A percentile compares a stretch with the other conserved stretches of the same genome.
Conservation (phyloP, 1,284 basidiomycete genomes). For the Kwoniella shivajii region DNA sequence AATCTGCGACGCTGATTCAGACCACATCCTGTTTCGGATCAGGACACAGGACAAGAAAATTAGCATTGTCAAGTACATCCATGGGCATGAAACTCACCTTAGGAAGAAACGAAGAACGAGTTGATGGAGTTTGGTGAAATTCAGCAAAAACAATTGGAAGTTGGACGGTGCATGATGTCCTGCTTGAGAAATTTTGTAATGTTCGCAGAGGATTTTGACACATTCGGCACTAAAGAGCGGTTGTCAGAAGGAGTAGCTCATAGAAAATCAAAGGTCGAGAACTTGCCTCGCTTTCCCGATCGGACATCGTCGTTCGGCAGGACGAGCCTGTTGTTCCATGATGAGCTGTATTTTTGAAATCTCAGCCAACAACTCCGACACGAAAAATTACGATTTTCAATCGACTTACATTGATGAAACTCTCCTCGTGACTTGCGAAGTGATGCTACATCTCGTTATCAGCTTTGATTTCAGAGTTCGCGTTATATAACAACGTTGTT, state of each 20-base stretch:
- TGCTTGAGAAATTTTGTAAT: constrained; percentile 55
- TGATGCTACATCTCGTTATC: constrained; percentile 58
- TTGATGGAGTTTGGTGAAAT: constrained; percentile 79
- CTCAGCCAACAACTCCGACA: constrained; percentile 7
- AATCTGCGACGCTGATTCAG: constrained; percentile 78
- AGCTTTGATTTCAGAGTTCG: background rate
- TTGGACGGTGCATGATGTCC: constrained; percentile 61
- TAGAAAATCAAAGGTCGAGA: background rate
- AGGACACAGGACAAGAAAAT: background rate
- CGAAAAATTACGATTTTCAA: background rate
- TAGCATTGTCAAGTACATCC: too few species aligned
- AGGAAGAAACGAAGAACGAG: constrained; percentile 86
- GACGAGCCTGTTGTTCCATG: constrained; percentile 79
- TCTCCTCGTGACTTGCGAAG: constrained; percentile 72
- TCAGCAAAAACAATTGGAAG: constrained; percentile 88
- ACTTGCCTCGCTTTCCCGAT: constrained; percentile 68
- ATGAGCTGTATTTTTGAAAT: constrained; percentile 64
- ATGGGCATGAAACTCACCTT: constrained; percentile 55
- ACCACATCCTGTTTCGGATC: constrained; percentile 70
- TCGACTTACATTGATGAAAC: constrained; percentile 72
- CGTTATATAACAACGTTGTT: background rate
- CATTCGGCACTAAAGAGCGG: constrained; percentile 36
- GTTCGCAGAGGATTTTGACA: constrained; percentile 81
- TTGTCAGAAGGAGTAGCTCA: constrained; percentile 58
- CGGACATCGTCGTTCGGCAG: constrained; percentile 76